A percentile compares a stretch with the other conserved stretches of the same genome.
These are phyloP conservation scores for Globisporangium spinosum DNA, from an alignment of 352 stramenopile genomes.

Conservation along the genomic window DNA sequence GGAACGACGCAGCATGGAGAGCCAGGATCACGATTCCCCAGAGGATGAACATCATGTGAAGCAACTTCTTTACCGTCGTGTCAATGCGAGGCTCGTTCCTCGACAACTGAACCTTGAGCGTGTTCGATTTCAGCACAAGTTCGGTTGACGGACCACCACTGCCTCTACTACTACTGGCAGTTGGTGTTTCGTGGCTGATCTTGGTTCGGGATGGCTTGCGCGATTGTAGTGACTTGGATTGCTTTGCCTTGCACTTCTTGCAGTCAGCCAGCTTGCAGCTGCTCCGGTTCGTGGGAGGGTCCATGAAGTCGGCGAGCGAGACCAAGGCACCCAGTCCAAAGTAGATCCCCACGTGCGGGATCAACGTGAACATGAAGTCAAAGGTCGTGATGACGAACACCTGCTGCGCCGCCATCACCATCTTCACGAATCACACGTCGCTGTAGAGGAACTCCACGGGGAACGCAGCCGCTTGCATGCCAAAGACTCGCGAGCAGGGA, in stretches of 20 bases:
- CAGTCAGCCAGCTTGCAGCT: not conserved
- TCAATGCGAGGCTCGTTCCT: not conserved
- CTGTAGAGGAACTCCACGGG: not conserved
- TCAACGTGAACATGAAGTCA: constrained; percentile 1
- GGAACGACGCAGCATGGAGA: not conserved
- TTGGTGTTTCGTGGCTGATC: not conserved
- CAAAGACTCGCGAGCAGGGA: not conserved
- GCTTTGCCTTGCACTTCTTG: not conserved
- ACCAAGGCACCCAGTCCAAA: not conserved
- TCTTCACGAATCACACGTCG: not conserved
- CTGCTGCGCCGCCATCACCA: constrained; percentile 2
- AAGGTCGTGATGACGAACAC: not conserved
- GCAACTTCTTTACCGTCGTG: not conserved
- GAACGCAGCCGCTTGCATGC: not conserved
- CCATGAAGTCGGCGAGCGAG: not conserved
- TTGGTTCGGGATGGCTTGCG: not conserved
- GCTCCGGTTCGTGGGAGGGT: not conserved
- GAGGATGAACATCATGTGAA: not conserved
- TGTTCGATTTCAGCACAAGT: not conserved
- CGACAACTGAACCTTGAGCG: not conserved
- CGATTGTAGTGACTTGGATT: not conserved
- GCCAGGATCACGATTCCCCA: not conserved
- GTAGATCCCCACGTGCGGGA: constrained; percentile 1
- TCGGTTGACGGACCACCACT: not conserved
- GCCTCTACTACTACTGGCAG: not conserved